Conservation (phyloP, 2,329 filamentous ascomycete genomes). For the Hymenoscyphus albidus region DNA sequence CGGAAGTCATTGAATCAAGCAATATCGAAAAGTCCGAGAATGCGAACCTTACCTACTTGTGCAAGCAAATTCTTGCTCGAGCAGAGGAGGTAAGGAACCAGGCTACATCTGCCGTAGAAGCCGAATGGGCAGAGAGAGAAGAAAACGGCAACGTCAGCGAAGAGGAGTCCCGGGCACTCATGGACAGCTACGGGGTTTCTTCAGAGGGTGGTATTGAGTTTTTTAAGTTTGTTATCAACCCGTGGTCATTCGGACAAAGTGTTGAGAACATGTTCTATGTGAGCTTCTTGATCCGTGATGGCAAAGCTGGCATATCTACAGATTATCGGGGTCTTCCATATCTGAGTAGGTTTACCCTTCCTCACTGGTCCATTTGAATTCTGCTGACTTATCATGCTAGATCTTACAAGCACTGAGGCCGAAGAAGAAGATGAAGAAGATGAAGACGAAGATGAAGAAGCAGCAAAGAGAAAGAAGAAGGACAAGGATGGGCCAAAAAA, state of each 20-base stretch:
- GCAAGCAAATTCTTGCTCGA: conserved; percentile 65
- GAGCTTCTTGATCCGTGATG: conserved; percentile 89
- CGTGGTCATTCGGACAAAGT: conserved; percentile 85
- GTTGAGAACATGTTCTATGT: conserved; percentile 97
- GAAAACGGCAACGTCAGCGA: conserved; percentile 47
- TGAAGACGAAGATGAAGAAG: not conserved
- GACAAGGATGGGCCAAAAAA: conserved; percentile 38
- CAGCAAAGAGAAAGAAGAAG: too few species aligned
- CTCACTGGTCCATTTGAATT: conserved; percentile 2
- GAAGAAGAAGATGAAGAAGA: conserved; percentile 14
- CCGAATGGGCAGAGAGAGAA: conserved; percentile 40
- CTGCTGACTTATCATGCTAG: conserved; percentile 41
- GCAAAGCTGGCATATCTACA: conserved; percentile 67
- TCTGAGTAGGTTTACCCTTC: conserved; percentile 57
- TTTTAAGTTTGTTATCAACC: conserved; percentile 87
- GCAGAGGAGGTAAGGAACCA: conserved; percentile 49
- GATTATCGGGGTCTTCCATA: conserved; percentile 75
- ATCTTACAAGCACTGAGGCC: conserved; percentile 41
- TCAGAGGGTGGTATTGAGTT: conserved; percentile 70
- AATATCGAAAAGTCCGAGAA: conserved; percentile 73
- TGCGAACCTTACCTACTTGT: conserved; percentile 74
- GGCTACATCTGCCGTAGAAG: conserved; percentile 41
- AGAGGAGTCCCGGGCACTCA: conserved; percentile 46
- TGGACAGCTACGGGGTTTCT: conserved; percentile 63
- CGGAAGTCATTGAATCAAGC: conserved; percentile 70